Percentiles rank a stretch among this genome's conserved stretches.
Evolutionary conservation across 495 filamentous ascomycete genomes (phyloP).

Genomic region (Lasiosphaeriaceae sp.): DNA sequence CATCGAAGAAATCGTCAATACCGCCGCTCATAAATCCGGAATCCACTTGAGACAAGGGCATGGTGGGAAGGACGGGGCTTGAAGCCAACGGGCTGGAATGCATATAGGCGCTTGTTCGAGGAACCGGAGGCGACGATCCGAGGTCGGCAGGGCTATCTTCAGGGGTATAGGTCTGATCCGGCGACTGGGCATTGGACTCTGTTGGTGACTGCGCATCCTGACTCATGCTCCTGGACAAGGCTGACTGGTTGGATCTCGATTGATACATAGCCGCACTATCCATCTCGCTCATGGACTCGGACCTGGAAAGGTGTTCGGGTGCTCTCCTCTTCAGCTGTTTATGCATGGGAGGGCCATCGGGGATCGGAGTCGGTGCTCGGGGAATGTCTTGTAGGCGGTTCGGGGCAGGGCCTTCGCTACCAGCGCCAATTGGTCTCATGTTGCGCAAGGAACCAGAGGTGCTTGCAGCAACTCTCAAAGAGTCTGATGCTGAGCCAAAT

Average conservation of each 20-base stretch:
- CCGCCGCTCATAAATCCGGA: slow-evolving; percentile 79
- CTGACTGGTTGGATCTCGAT: slow-evolving; percentile 6
- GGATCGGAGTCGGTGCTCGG: slow-evolving; percentile 78
- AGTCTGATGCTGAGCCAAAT: slow-evolving; percentile 68
- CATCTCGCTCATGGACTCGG: slow-evolving; percentile 17
- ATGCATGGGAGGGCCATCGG: slow-evolving; percentile 30
- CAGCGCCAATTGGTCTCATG: slow-evolving; percentile 68
- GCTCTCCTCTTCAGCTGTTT: slow-evolving; percentile 24
- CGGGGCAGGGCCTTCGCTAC: slow-evolving; percentile 41
- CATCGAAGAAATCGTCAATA: slow-evolving; percentile 54
- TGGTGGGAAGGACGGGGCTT: slow-evolving; percentile 67
- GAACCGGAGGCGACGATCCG: slow-evolving; percentile 74
- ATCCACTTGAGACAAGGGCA: slow-evolving; percentile 56
- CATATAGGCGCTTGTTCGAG: slow-evolving; percentile 46
- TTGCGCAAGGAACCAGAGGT: slow-evolving; percentile 83
- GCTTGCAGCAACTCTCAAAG: slow-evolving; percentile 81
- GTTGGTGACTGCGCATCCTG: slow-evolving; percentile 40
- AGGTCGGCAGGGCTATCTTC: slow-evolving; percentile 59
- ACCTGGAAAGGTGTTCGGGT: slow-evolving; percentile 14
- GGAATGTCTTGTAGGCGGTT: slow-evolving; percentile 69
- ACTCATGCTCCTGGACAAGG: slow-evolving; percentile 20
- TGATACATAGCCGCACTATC: slow-evolving; percentile 13
- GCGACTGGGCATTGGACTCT: slow-evolving; percentile 50
- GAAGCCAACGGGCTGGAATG: slow-evolving; percentile 56
- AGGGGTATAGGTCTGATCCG: slow-evolving; percentile 51